phyloP scores from a whole-genome alignment of 2,329 filamentous ascomycete genomes.

The Bipolaris zeicola region DNA sequence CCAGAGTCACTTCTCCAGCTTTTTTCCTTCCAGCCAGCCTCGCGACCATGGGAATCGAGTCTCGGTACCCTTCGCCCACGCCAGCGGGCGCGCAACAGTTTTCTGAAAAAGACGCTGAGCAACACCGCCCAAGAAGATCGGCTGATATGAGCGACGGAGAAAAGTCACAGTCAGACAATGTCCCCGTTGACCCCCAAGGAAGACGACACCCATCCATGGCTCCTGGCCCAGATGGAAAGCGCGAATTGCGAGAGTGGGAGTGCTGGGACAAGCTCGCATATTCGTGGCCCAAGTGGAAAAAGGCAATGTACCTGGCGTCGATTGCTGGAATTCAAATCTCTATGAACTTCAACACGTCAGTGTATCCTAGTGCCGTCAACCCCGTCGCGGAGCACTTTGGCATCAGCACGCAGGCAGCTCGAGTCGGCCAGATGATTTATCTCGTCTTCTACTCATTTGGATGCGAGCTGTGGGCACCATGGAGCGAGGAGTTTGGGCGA shows the following conservation, averaged over 20 bases:
- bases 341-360: constrained; percentile 62
- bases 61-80: constrained; percentile 13
- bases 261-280: constrained; percentile 56
- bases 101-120: constrained; percentile 9
- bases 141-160: constrained; percentile 19
- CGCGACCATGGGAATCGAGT: constrained; percentile 15
- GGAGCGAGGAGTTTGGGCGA: constrained; percentile 77
- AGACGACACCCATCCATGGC: constrained; percentile 16
- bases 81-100: constrained; percentile 4
- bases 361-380: constrained; percentile 59
- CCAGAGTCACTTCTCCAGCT: constrained; percentile 13
- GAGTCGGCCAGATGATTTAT: constrained; percentile 55
- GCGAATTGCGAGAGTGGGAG: constrained; percentile 48
- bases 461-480: constrained; percentile 80
- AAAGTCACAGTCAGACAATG: constrained; percentile 11
- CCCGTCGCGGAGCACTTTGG: constrained; percentile 65
- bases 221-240: constrained; percentile 21
- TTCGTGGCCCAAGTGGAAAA: constrained; percentile 54
- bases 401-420: constrained; percentile 35
- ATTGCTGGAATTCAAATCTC: constrained; percentile 61
- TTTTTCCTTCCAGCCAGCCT: constrained; percentile 2
- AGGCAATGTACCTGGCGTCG: constrained; percentile 58
- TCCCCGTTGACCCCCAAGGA: constrained; percentile 15
- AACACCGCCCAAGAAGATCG: constrained; percentile 6
- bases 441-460: constrained; percentile 80